Conservation (phyloP, 139 green algal species). For the Tetraselmis chui region DNA sequence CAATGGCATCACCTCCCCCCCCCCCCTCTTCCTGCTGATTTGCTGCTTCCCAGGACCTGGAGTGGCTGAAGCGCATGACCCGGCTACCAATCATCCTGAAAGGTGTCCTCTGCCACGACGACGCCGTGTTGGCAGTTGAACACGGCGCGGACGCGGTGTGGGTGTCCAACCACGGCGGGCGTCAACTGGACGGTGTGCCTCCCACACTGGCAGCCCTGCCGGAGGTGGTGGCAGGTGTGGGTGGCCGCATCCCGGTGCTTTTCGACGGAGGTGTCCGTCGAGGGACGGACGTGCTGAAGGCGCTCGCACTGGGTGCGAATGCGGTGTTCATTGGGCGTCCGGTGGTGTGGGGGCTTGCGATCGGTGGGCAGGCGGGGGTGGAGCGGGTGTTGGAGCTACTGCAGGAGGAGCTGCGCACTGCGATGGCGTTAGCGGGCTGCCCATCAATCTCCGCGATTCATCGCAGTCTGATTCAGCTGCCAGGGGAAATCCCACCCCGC, state of each 20-base stretch:
- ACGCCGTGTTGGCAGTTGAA: constrained; percentile 16
- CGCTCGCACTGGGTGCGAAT: constrained; percentile 31
- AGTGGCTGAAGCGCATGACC: constrained; percentile 4
- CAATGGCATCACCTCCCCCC: no score
- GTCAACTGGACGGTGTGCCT: constrained; percentile 37
- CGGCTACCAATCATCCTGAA: constrained; percentile 19
- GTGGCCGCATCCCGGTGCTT: constrained; percentile 32
- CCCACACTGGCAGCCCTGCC: constrained; percentile 31
- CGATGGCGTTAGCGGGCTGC: background rate
- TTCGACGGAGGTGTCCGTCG: constrained; percentile 41
- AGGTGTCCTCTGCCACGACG: constrained; percentile 17
- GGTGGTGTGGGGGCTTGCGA: constrained; percentile 31
- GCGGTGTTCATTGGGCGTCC: constrained; percentile 37
- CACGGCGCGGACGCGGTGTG: constrained; percentile 14
- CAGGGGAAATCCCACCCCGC: background rate
- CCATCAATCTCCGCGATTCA: background rate
- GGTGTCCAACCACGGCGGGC: constrained; percentile 45
- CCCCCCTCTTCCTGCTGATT: no score
- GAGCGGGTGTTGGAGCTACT: background rate
- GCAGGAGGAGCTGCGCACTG: background rate
- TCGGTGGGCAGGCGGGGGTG: constrained; percentile 32
- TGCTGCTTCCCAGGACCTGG: background rate
- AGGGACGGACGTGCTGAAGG: constrained; percentile 43
- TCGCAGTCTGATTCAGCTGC: background rate
- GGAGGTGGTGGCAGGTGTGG: constrained; percentile 31